Base-by-base conservation (phyloP, 257 asterid species). In the Penstemon barbatus region DNA sequence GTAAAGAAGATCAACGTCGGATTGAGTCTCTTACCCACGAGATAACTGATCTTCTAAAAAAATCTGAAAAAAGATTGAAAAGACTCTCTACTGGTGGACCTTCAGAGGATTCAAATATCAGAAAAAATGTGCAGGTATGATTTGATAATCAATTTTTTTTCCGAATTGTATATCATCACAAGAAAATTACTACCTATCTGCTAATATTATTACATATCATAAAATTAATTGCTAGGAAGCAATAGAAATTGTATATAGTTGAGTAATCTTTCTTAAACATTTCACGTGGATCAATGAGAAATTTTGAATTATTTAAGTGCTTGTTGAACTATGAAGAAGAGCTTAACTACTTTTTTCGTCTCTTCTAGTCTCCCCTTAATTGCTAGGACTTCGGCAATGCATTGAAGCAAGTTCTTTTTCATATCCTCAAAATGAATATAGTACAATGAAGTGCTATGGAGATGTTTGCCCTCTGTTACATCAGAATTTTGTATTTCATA, bases 41-140 rank as follows among this genome's bases (percentile, higher is more conserved):
- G 83, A 90, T 93, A 66, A 93, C 99, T 71, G 84, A 79, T 81
- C 92, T 88, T 33, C 72, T 93, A 63, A 88, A 82, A 71, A 90
- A 76, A 63, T 93, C 99, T 0, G 99, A 93, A 75, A 93, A 89
- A 72, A 80, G 61, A 73, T 68, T 93, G 56, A 95, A 88, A 74
- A 85, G 81, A 77, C 91, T 93, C 66, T 85, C 97, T 80, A 77
- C 86, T 69, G 89, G 78, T 75, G 99, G 99, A 65, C 92, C 96
- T 71, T 70, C 92, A 0, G 99, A 90, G 87, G 99, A 93, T 82
- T 91, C 97, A 69, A 93, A 86, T 80, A 81, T 93, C 70, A 81
- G 99, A 78, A 93, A 93, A 83, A 93, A 93, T 77, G 99, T 90
- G 71, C 99, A 93, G 99, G 99, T 93, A 87, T 70, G 65, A 53